phyloP scores from a whole-genome alignment of 2,329 filamentous ascomycete genomes.

The Fusarium hostae region DNA sequence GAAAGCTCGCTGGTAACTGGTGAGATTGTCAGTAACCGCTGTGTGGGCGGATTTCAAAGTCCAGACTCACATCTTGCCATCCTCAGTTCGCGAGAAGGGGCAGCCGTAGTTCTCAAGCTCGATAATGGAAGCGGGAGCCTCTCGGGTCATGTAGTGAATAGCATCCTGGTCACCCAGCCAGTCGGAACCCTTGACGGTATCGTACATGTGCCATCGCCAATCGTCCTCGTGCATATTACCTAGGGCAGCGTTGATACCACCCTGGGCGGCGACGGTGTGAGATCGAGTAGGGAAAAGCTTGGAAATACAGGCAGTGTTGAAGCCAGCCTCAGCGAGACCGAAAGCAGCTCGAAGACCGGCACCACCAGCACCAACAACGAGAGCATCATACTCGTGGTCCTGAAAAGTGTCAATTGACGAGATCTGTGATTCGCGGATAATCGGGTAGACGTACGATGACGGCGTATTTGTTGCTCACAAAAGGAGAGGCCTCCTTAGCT shows the following conservation, averaged over 20 bases:
- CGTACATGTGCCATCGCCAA: slow-evolving; percentile 99
- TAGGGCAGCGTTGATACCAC: slow-evolving; percentile 88
- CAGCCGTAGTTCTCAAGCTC: slow-evolving; percentile 98
- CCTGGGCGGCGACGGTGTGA: slow-evolving; percentile 84
- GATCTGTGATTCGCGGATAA: slow-evolving; percentile 1
- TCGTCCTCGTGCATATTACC: slow-evolving; percentile 98
- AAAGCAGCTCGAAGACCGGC: slow-evolving; percentile 85
- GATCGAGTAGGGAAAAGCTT: slow-evolving; percentile 89
- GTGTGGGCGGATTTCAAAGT: neutral
- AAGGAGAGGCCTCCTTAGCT: slow-evolving; percentile 91
- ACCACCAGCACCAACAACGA: slow-evolving; percentile 89
- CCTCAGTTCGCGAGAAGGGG: slow-evolving; percentile 95
- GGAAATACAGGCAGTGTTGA: slow-evolving; percentile 88
- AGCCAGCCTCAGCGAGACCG: slow-evolving; percentile 86
- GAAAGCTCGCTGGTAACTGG: slow-evolving; percentile 94
- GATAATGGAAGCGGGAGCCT: slow-evolving; percentile 90
- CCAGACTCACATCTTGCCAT: slow-evolving; percentile 83
- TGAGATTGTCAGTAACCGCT: slow-evolving; percentile 31
- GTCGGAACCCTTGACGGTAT: slow-evolving; percentile 97
- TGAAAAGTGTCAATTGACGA: slow-evolving; percentile 52
- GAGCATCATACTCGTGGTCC: slow-evolving; percentile 98
- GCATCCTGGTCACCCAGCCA: slow-evolving; percentile 98
- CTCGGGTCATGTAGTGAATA: slow-evolving; percentile 98
- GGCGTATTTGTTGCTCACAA: slow-evolving; percentile 89
- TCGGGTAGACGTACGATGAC: slow-evolving; percentile 77